Evolutionary conservation across 78 protist species (phyloP), one percentile per base, ranked within the genome.

Genomic region (Anaeramoeba ignava): DNA sequence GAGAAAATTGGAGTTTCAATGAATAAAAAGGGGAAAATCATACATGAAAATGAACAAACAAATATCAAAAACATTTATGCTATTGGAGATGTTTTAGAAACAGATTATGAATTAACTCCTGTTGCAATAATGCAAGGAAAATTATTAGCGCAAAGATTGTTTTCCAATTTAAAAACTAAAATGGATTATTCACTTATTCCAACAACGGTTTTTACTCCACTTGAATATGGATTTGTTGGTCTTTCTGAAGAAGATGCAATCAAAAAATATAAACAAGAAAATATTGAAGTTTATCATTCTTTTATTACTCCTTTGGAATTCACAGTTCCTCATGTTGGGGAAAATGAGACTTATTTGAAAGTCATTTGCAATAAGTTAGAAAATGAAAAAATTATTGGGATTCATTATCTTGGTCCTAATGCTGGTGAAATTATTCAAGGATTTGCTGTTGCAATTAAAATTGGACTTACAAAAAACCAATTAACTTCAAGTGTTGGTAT

Each of bases 161-260:
- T n/a, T n/a, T 54, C 3, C 8, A 34, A 3, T 54, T 27, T 36
- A 39, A 80, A 31, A 79, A 40, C 79, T 27, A 34, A n/a, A n/a
- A n/a, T n/a, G n/a, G n/a, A n/a, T n/a, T n/a, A n/a, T n/a, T n/a
- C n/a, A n/a, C n/a, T n/a, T 33, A 95, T 96, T 17, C 94, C 96
- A 1, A 95, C 98, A n/a, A 67, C 98, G 0, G 97, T 96, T 34
- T 96, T 94, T 86, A 95, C 98, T 38, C 98, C 98, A 38, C 41
- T 93, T 17, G 97, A 94, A 88, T 95, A 94, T 79, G 97, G 97
- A 8, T 33, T 82, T 80, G 2, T 82, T 82, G 98, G 98, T 38
- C 38, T 88, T 36, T 0, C 86, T 33, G 97, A 95, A 73, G 97
- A 95, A 84, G 89, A 84, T 1, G 98, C 98, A 33, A 40, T 78